Conservation (phyloP, 2,329 filamentous ascomycete genomes). For the Sclerotinia nivalis region DNA sequence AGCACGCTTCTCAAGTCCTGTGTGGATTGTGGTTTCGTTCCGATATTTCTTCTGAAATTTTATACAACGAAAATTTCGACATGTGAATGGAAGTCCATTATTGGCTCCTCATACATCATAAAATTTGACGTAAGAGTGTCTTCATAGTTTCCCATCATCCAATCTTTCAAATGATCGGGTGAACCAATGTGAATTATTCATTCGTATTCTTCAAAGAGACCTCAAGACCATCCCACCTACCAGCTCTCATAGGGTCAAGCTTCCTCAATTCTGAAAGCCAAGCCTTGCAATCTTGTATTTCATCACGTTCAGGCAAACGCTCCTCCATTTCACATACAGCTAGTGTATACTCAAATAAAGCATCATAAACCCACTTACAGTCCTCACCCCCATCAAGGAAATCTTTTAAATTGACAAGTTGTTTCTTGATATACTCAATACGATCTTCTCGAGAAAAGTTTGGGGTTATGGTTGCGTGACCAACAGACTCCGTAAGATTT, state of each 20-base stretch:
- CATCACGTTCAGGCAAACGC: conserved; percentile 44
- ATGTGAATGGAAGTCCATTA: not conserved
- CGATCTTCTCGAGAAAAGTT: conserved; percentile 63
- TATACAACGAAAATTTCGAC: not conserved
- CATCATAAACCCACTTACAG: conserved; percentile 89
- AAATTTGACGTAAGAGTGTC: not conserved
- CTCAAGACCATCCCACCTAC: conserved; percentile 42
- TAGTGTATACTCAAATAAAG: conserved; percentile 72
- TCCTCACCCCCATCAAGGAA: conserved; percentile 64
- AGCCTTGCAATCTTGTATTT: conserved; percentile 41
- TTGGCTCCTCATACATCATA: not conserved
- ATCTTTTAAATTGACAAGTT: conserved; percentile 73
- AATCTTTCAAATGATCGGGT: not conserved
- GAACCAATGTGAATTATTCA: not conserved
- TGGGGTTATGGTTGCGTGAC: conserved; percentile 61
- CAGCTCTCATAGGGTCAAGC: conserved; percentile 40
- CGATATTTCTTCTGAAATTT: not conserved
- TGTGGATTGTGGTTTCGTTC: not conserved
- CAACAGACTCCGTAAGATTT: conserved; percentile 56
- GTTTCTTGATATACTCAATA: conserved; percentile 63
- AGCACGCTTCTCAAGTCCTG: not conserved
- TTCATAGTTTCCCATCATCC: not conserved
- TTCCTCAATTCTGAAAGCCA: conserved; percentile 41
- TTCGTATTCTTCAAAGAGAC: conserved; percentile 19
- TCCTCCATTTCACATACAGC: conserved; percentile 56